These are phyloP conservation scores for Pyrrhoderma noxium DNA, from an alignment of 1,284 basidiomycete species.

Conservation along the genomic window DNA sequence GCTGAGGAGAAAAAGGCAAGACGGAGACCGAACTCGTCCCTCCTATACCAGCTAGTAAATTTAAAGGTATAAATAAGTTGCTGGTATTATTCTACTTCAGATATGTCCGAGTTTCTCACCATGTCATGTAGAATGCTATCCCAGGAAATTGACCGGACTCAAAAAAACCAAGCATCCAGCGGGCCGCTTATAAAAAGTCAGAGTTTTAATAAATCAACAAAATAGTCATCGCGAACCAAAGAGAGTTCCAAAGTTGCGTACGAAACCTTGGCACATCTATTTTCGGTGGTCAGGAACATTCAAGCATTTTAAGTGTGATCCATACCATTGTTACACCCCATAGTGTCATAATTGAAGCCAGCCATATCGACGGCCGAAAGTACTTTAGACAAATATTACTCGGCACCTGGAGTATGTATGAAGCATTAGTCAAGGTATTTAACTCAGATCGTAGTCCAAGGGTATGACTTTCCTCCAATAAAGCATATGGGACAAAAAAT, in stretches of 20 bases:
- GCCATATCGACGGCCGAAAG: slow-evolving; percentile 57
- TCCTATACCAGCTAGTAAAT: slow-evolving; percentile 50
- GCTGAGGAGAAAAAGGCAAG: slow-evolving; percentile 70
- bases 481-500: slow-evolving; percentile 57
- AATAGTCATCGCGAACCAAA: slow-evolving; percentile 40
- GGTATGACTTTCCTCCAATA: slow-evolving; percentile 46
- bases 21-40: slow-evolving; percentile 58
- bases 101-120: slow-evolving; percentile 32
- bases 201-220: slow-evolving; percentile 4
- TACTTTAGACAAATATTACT: slow-evolving; percentile 66
- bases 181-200: slow-evolving; percentile 36
- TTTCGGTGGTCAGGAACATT: slow-evolving; percentile 7
- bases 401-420: slow-evolving; percentile 46
- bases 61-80: too few relatives aligned
- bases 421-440: neutral
- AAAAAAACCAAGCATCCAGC: slow-evolving; percentile 59
- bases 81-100: neutral
- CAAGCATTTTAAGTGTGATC: neutral
- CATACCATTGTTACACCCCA: slow-evolving; percentile 69
- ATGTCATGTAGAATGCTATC: slow-evolving; percentile 61
- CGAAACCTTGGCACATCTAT: slow-evolving; percentile 63
- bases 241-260: slow-evolving; percentile 55
- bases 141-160: slow-evolving; percentile 65
- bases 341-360: slow-evolving; percentile 51
- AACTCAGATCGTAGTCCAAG: slow-evolving; percentile 9